Conservation (phyloP, 2,329 filamentous ascomycete species). For the Colletotrichum zoysiae region DNA sequence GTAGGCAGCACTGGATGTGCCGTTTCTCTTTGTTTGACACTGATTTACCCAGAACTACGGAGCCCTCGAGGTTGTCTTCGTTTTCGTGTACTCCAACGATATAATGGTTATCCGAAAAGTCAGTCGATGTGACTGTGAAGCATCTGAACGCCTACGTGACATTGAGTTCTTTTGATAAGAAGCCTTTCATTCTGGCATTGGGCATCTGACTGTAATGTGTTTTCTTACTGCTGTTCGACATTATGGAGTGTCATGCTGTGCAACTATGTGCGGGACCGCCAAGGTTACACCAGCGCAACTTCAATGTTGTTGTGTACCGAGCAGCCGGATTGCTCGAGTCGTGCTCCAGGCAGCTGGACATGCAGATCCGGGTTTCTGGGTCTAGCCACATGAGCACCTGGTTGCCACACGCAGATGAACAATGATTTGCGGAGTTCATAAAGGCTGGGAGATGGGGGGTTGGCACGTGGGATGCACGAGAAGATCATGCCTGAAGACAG, state of each 20-base stretch:
- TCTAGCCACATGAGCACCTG: not conserved
- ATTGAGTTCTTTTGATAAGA: too few species aligned
- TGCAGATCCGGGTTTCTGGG: not conserved
- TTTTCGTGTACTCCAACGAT: not conserved
- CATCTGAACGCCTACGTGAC: too few species aligned
- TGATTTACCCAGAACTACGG: not conserved
- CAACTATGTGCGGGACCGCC: too few species aligned
- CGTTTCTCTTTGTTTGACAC: not conserved
- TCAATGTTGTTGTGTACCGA: not conserved
- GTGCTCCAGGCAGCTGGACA: conserved; percentile 4
- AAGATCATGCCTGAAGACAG: conserved; percentile 25
- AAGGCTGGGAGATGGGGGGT: conserved; percentile 1
- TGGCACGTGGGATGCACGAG: conserved; percentile 26
- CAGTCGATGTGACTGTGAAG: too few species aligned
- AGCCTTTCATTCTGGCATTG: too few species aligned
- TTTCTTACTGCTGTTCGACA: too few species aligned
- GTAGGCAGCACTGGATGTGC: not conserved
- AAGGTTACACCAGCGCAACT: too few species aligned
- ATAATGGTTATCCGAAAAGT: too few species aligned
- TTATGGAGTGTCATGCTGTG: too few species aligned
- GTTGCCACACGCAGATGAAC: not conserved
- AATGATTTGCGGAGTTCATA: conserved; percentile 21
- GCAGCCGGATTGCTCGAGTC: not conserved
- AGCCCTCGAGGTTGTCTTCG: not conserved
- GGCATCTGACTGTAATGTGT: too few species aligned